Evolutionary conservation across 768 basidiomycete genomes (phyloP), one percentile per base, ranked within the genome.

Genomic region (Tulasnella sp.): DNA sequence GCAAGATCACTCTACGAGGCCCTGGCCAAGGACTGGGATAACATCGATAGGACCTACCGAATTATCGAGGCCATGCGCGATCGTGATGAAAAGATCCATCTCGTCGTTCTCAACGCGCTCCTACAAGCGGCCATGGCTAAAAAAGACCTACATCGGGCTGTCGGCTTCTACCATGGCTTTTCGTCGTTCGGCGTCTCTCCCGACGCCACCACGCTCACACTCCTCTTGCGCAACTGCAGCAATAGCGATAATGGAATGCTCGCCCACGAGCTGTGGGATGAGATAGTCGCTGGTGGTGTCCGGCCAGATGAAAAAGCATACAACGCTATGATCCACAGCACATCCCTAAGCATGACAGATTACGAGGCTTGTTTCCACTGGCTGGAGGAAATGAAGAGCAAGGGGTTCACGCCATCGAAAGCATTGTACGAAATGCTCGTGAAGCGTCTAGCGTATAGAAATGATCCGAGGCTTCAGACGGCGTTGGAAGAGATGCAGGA

Each of bases 351-450:
- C 84, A 87, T 38, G 65, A 69, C 78, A 7, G 74, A 73, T 2
- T 93, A 90, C 69, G 89, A 92, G 66, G 87, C 90, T 62, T 87
- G 89, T 0, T 92, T 92, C 72, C 83, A 82, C 67, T 91, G 88
- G 70, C 76, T 94, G 30, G 89, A 92, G 68, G 85, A 87, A 73
- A 88, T 90, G 85, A 92, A 92, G 69, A 70, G 74, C 0, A 76
- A 76, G 34, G 73, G 73, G 8, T 73, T 80, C 65, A 65, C 73
- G n/a, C 87, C 90, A 0, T 68, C 78, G 9, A 65, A 65, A 24
- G 65, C 66, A 1, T 70, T 84, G 29, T 92, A 92, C 70, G 75
- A 78, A 31, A 72, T 73, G 1, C 71, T 92, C 59, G 70, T 83
- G 44, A 72, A 74, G 48, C 82, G 76, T 64, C 90, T 86, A 64